phyloP scores from a whole-genome alignment of 2,329 filamentous ascomycete genomes.

The Aspergillus sergii region DNA sequence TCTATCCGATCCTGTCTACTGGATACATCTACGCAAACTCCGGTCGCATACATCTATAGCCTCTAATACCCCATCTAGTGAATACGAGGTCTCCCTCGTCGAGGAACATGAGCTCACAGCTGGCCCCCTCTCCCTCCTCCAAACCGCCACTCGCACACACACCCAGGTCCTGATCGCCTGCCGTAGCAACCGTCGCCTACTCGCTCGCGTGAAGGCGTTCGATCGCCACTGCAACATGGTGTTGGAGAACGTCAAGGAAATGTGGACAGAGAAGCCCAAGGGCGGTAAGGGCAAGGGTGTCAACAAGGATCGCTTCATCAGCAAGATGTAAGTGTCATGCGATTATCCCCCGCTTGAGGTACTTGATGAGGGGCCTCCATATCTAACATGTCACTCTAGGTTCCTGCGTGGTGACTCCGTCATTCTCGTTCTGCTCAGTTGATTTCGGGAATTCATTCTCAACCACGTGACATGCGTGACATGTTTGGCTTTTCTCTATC shows the following conservation, averaged over 20 bases:
- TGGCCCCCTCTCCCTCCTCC: slow-evolving; percentile 87
- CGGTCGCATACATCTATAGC: slow-evolving; percentile 22
- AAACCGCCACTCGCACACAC: slow-evolving; percentile 93
- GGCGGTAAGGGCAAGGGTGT: slow-evolving; percentile 89
- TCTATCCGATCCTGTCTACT: slow-evolving; percentile 4
- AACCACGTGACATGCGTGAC: slow-evolving; percentile 15
- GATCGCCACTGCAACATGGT: slow-evolving; percentile 99
- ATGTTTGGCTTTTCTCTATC: slow-evolving; percentile 8
- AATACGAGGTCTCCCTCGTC: slow-evolving; percentile 84
- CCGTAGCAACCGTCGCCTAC: slow-evolving; percentile 96
- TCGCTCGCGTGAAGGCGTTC: slow-evolving; percentile 97
- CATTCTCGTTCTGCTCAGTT: slow-evolving; percentile 83
- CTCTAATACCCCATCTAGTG: slow-evolving; percentile 54
- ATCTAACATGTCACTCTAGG: slow-evolving; percentile 47
- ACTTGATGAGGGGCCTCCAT: background rate
- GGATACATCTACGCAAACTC: slow-evolving; percentile 13
- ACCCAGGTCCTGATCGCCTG: slow-evolving; percentile 95
- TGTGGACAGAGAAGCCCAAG: slow-evolving; percentile 97
- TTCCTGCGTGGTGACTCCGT: slow-evolving; percentile 87
- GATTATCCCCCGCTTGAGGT: too few species aligned
- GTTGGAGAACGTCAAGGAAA: slow-evolving; percentile 95
- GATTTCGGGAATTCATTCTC: slow-evolving; percentile 31
- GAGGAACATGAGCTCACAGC: slow-evolving; percentile 80
- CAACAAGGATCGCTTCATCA: slow-evolving; percentile 98
- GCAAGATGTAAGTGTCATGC: slow-evolving; percentile 75